Evolutionary conservation across 192 early-diverging fungal genomes (phyloP).

Genomic region (Entophlyctis helioformis): DNA sequence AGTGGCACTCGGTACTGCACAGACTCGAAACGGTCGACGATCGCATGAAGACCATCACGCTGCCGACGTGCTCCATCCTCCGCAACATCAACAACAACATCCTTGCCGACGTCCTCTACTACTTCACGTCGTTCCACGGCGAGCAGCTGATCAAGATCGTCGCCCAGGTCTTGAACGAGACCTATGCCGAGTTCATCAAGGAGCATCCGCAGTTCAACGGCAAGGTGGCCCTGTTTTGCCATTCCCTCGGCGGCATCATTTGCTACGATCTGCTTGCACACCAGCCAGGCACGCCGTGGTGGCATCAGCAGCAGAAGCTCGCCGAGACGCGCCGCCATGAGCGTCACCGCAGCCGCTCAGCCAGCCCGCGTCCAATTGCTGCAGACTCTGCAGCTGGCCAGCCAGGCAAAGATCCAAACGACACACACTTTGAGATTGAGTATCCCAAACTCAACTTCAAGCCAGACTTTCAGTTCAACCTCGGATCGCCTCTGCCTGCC

Average conservation of each 20-base stretch:
- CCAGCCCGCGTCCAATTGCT: background rate
- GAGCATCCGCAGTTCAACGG: conserved; percentile 25
- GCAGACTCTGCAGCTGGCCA: too few relatives aligned
- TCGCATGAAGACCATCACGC: conserved; percentile 25
- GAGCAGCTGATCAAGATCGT: conserved; percentile 15
- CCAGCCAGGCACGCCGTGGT: too few relatives aligned
- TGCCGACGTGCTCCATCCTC: conserved; percentile 28
- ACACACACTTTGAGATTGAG: conserved; percentile 21
- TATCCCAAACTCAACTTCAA: conserved; percentile 31
- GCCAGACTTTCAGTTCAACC: conserved; percentile 22
- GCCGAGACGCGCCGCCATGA: background rate
- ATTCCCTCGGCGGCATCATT: conserved; percentile 34
- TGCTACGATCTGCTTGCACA: conserved; percentile 30
- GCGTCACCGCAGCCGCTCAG: background rate
- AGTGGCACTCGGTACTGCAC: conserved; percentile 30
- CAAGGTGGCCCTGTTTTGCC: conserved; percentile 21
- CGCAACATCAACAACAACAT: conserved; percentile 35
- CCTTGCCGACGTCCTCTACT: conserved; percentile 34
- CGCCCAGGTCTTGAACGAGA: conserved; percentile 18
- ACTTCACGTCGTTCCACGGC: conserved; percentile 33
- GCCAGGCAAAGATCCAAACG: conserved; percentile 1
- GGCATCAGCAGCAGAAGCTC: background rate
- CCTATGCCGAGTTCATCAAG: conserved; percentile 13
- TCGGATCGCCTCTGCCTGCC: conserved; percentile 34
- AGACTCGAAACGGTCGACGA: conserved; percentile 13